phyloP scores from a whole-genome alignment of 306 rosid genomes.

The Medicago ruthenica region DNA sequence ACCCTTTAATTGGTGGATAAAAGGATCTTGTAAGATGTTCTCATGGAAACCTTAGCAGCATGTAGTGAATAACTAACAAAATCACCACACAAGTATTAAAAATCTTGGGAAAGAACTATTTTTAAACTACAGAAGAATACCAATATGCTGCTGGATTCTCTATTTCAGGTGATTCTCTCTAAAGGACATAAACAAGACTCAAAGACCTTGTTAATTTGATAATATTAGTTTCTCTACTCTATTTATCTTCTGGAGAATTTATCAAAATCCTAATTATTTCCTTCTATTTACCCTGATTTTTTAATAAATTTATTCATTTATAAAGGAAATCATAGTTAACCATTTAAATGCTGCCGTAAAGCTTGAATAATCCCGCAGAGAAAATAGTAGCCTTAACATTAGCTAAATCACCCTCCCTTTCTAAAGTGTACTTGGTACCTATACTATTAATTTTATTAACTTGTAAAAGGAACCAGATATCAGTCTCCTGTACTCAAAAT shows the following conservation, averaged over 20 bases:
- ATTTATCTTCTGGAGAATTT: background rate
- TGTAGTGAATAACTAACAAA: slow-evolving; percentile 21
- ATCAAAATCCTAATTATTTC: background rate
- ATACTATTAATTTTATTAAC: background rate
- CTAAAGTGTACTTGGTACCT: background rate
- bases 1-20: slow-evolving; percentile 10
- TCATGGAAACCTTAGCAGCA: slow-evolving; percentile 16
- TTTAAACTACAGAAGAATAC: slow-evolving; percentile 15
- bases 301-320: background rate
- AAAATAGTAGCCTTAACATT: background rate
- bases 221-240: background rate
- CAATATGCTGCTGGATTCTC: slow-evolving; percentile 1
- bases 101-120: background rate
- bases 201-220: slow-evolving; percentile 7
- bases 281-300: background rate
- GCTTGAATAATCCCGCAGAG: background rate
- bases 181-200: slow-evolving; percentile 11
- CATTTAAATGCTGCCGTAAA: background rate
- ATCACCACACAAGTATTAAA: slow-evolving; percentile 20
- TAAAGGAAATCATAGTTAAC: slow-evolving; percentile 10
- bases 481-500: background rate
- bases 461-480: slow-evolving; percentile 3
- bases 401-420: slow-evolving; percentile 28
- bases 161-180: slow-evolving; percentile 8
- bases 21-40: slow-evolving; percentile 16